Conservation (phyloP, 108 stramenopile species). For the Aurantiochytrium sp. region DNA sequence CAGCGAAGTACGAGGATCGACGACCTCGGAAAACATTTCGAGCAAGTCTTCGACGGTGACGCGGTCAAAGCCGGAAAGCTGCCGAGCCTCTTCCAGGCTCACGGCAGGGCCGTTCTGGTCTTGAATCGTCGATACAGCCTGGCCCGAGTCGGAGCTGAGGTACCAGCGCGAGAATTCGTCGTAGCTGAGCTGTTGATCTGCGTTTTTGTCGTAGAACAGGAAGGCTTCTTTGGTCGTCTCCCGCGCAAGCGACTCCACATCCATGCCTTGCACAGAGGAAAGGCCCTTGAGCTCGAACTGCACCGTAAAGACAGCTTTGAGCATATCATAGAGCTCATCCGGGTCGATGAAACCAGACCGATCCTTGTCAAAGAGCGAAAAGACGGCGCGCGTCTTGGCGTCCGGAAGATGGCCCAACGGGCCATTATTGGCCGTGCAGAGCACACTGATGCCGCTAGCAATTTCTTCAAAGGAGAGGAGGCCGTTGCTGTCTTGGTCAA, state of each 20-base stretch:
- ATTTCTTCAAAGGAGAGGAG: not conserved
- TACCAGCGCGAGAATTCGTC: slow-evolving; percentile 32
- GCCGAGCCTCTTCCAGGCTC: not conserved
- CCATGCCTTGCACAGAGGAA: not conserved
- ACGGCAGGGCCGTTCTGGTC: not conserved
- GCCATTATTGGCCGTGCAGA: not conserved
- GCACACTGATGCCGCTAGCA: not conserved
- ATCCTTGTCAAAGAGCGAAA: slow-evolving; percentile 32
- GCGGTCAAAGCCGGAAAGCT: not conserved
- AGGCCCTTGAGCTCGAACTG: not conserved
- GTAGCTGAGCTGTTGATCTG: slow-evolving; percentile 21
- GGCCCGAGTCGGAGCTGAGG: not conserved
- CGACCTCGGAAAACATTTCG: not conserved
- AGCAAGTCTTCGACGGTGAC: not conserved
- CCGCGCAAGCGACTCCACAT: not conserved
- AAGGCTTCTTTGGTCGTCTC: not conserved
- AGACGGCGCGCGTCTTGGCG: slow-evolving; percentile 36
- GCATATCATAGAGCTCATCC: not conserved
- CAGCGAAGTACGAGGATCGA: not conserved
- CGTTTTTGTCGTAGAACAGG: not conserved
- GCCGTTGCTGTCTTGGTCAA: not conserved
- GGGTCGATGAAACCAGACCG: not conserved
- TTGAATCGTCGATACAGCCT: not conserved
- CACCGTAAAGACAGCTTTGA: not conserved
- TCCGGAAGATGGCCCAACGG: not conserved